Evolutionary conservation across 116 monocot genomes (phyloP).

Genomic region (Trichopus zeylanicus): DNA sequence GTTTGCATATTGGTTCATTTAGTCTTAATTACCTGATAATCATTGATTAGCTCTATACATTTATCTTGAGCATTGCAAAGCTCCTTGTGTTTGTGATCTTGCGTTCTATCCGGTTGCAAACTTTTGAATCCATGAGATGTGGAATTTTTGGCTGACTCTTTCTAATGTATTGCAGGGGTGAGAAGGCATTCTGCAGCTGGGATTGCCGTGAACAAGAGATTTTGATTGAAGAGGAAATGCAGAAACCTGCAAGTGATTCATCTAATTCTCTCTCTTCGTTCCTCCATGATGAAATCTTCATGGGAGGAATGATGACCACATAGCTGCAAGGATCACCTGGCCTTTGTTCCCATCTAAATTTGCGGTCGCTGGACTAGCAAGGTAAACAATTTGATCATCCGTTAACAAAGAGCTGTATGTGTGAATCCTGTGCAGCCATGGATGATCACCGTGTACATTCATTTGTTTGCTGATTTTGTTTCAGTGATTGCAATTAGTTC

Average conservation of each 20-base stretch:
- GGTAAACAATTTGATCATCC: conserved; percentile 48
- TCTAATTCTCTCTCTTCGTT: conserved; percentile 12
- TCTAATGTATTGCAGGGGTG: conserved; percentile 48
- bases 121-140: not conserved
- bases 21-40: too few relatives aligned
- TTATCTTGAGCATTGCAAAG: not conserved
- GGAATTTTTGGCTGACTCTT: not conserved
- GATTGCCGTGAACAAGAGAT: conserved; percentile 75
- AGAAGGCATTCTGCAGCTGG: conserved; percentile 90
- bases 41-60: too few relatives aligned
- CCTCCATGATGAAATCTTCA: conserved; percentile 39
- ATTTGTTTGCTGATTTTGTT: conserved; percentile 38
- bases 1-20: not conserved
- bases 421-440: conserved; percentile 64
- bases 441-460: conserved; percentile 53
- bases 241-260: conserved; percentile 24
- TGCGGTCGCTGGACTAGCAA: conserved; percentile 4
- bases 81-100: too few relatives aligned
- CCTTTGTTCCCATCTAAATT: not conserved
- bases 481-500: conserved; percentile 13
- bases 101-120: not conserved
- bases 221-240: conserved; percentile 49
- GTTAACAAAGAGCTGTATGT: conserved; percentile 55
- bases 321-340: not conserved
- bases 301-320: conserved; percentile 21